phyloP scores from a whole-genome alignment of 257 asterid species.

The Nicotiana benthamiana region DNA sequence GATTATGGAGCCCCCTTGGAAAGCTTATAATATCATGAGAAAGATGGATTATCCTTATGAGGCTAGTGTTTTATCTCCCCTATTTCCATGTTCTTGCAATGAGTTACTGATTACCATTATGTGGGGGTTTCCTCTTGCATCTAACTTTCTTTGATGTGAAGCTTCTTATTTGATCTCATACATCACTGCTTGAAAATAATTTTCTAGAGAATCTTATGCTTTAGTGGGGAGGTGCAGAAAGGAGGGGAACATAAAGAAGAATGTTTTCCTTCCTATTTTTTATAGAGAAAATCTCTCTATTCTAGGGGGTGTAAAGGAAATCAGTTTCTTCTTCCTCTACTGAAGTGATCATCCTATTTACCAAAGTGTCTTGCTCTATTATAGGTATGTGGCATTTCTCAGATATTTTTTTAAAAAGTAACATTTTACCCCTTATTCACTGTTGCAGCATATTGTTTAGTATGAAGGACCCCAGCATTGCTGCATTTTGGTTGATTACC shows the following conservation, averaged over 20 bases:
- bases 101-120: background rate
- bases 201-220: background rate
- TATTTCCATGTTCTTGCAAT: slow-evolving; percentile 8
- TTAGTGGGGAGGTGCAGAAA: background rate
- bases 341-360: background rate
- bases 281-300: background rate
- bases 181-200: background rate
- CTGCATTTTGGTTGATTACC: slow-evolving; percentile 93
- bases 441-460: slow-evolving; percentile 78
- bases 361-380: background rate
- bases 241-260: background rate
- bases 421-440: slow-evolving; percentile 14
- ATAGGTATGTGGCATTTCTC: background rate
- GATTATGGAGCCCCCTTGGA: slow-evolving; percentile 99
- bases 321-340: background rate
- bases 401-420: background rate
- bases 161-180: background rate
- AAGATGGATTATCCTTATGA: slow-evolving; percentile 97
- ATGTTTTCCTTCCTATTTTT: background rate
- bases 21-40: slow-evolving; percentile 68
- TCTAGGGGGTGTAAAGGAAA: background rate
- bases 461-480: slow-evolving; percentile 97
- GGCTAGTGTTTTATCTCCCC: slow-evolving; percentile 41
- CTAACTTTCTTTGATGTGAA: background rate
- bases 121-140: background rate